Evolutionary conservation across 2,329 filamentous ascomycete species (phyloP).

Genomic region (Thielaviopsis ethacetica): DNA sequence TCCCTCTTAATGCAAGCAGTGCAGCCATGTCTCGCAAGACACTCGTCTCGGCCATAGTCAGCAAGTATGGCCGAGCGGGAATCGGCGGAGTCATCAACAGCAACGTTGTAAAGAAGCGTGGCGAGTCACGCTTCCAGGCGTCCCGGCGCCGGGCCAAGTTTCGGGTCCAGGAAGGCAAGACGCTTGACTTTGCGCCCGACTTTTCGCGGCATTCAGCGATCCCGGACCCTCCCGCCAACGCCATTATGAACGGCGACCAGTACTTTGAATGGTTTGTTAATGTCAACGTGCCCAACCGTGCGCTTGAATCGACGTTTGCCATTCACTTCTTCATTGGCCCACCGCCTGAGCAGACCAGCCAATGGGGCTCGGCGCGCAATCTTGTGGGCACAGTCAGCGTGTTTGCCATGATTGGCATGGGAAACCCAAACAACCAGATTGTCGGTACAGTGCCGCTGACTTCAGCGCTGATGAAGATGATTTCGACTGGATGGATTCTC

Average conservation of each 20-base stretch:
- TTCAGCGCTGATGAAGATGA: slow-evolving; percentile 27
- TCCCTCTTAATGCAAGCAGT: slow-evolving; percentile 13
- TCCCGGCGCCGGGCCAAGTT: slow-evolving; percentile 7
- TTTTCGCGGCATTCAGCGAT: slow-evolving; percentile 9
- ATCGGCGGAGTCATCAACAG: slow-evolving; percentile 39
- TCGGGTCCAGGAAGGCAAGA: slow-evolving; percentile 10
- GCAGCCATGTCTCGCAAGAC: slow-evolving; percentile 9
- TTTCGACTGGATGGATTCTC: slow-evolving; percentile 21
- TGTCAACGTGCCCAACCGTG: slow-evolving; percentile 43
- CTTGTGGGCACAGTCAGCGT: slow-evolving; percentile 46
- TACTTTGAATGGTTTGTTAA: slow-evolving; percentile 55
- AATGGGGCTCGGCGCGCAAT: slow-evolving; percentile 37
- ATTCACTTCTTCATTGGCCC: slow-evolving; percentile 54
- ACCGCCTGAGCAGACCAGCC: slow-evolving; percentile 24
- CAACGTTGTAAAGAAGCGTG: slow-evolving; percentile 14
- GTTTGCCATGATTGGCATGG: slow-evolving; percentile 25
- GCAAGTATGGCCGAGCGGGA: slow-evolving; percentile 23
- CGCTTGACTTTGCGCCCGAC: slow-evolving; percentile 9
- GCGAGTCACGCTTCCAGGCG: slow-evolving; percentile 1
- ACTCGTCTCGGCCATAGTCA: slow-evolving; percentile 18
- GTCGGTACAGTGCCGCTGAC: slow-evolving; percentile 33
- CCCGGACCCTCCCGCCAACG: slow-evolving; percentile 14
- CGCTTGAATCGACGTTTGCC: slow-evolving; percentile 40
- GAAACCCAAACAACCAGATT: slow-evolving; percentile 15
- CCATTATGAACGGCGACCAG: slow-evolving; percentile 22